phyloP scores from a whole-genome alignment of 1,284 basidiomycete species.

The Mrakiaceae sp. region DNA sequence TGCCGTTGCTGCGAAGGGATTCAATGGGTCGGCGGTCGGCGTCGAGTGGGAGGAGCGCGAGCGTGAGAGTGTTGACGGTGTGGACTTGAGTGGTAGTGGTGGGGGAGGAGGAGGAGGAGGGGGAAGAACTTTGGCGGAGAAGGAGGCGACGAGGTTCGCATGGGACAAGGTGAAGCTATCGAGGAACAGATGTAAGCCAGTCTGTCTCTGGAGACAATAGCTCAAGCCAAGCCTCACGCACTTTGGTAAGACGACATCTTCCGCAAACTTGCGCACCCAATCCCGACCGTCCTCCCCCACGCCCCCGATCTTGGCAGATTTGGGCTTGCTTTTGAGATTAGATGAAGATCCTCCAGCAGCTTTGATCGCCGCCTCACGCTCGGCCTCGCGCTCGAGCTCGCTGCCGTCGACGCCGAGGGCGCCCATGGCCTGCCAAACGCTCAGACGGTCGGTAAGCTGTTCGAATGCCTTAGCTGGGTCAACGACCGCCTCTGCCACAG shows the following conservation, averaged over 20 bases:
- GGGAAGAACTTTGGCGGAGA: conserved; percentile 3
- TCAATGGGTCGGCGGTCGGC: not conserved
- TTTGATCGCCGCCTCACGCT: not conserved
- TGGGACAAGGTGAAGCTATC: not conserved
- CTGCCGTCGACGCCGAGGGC: conserved; percentile 3
- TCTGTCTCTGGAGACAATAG: too few species aligned
- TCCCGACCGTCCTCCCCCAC: not conserved
- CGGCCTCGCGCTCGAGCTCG: not conserved
- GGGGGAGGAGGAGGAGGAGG: too few species aligned
- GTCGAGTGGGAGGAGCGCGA: not conserved
- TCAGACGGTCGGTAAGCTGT: conserved; percentile 9
- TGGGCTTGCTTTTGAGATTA: too few species aligned
- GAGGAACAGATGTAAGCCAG: too few species aligned
- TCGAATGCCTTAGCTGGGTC: conserved; percentile 1
- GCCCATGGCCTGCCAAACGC: conserved; percentile 10
- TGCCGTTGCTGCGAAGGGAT: not conserved
- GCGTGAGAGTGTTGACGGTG: not conserved
- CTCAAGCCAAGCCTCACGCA: too few species aligned
- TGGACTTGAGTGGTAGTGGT: not conserved
- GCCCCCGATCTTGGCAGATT: too few species aligned
- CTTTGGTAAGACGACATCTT: not conserved
- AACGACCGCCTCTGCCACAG: not conserved
- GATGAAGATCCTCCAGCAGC: too few species aligned
- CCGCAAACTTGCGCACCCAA: conserved; percentile 2
- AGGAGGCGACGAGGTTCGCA: not conserved